Evolutionary conservation across 805 yeast genomes (phyloP).

Genomic region (Hanseniaspora guilliermondii): DNA sequence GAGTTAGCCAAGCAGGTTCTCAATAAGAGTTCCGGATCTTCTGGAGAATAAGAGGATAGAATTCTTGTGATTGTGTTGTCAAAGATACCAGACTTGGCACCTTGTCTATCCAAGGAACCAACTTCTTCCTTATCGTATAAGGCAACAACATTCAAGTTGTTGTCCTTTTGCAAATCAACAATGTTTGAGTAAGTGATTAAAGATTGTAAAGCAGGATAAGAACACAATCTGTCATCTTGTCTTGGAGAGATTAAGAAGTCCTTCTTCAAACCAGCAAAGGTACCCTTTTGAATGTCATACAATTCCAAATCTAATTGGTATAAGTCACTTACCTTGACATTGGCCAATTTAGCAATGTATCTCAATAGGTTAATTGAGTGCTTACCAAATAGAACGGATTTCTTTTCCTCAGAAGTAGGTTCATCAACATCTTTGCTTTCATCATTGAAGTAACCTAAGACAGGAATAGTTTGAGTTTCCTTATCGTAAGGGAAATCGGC

Average conservation of each 20-base stretch:
- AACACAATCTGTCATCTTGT: slow-evolving; percentile 72
- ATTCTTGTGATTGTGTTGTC: slow-evolving; percentile 54
- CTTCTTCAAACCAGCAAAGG: slow-evolving; percentile 60
- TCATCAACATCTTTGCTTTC: slow-evolving; percentile 23
- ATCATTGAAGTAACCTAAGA: slow-evolving; percentile 44
- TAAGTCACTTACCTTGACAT: slow-evolving; percentile 47
- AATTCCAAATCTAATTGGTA: slow-evolving; percentile 64
- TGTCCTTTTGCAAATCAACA: slow-evolving; percentile 31
- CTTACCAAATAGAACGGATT: slow-evolving; percentile 53
- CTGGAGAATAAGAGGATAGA: slow-evolving; percentile 25
- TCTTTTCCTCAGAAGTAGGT: slow-evolving; percentile 47
- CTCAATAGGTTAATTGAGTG: slow-evolving; percentile 60
- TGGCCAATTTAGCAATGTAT: slow-evolving; percentile 51
- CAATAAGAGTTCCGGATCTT: slow-evolving; percentile 22
- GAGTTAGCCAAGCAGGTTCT: slow-evolving; percentile 55
- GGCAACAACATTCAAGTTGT: slow-evolving; percentile 45
- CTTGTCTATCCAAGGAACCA: slow-evolving; percentile 69
- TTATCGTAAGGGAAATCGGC: slow-evolving; percentile 59
- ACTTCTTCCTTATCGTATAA: slow-evolving; percentile 73
- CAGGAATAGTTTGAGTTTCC: slow-evolving; percentile 70
- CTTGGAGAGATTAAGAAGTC: slow-evolving; percentile 76
- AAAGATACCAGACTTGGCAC: slow-evolving; percentile 66
- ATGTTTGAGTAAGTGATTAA: slow-evolving; percentile 37
- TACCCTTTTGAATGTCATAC: slow-evolving; percentile 70
- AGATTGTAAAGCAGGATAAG: slow-evolving; percentile 56